Conservation (phyloP, 2,329 filamentous ascomycete species). For the Ophiostoma triangulosporum region DNA sequence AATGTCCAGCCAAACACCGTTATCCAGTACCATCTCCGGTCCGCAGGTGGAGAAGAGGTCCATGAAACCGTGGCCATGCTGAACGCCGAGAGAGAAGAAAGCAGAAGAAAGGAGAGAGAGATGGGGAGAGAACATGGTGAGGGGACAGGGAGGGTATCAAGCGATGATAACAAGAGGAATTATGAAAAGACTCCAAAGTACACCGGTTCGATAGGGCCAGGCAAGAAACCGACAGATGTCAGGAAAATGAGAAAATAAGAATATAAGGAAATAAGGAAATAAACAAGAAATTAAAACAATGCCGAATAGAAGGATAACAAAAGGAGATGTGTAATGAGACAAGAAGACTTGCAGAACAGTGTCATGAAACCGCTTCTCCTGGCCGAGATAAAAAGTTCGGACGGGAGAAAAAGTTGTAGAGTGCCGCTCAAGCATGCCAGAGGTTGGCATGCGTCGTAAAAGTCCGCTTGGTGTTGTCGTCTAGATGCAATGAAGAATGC, state of each 20-base stretch:
- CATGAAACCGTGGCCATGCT: neutral
- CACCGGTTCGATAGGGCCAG: neutral
- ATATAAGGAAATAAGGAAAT: neutral
- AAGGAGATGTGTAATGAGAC: neutral
- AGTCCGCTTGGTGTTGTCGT: neutral
- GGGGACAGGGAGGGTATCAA: neutral
- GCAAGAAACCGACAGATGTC: constrained; percentile 1
- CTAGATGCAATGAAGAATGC: neutral
- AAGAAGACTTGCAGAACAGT: neutral
- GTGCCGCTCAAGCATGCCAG: neutral
- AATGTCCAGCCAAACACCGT: neutral
- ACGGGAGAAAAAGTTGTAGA: neutral
- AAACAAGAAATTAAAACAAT: neutral
- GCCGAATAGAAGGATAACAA: neutral
- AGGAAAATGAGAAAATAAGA: neutral
- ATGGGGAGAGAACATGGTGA: neutral
- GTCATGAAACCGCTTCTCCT: neutral
- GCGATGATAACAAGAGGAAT: neutral
- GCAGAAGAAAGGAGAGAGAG: neutral
- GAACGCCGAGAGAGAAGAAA: neutral
- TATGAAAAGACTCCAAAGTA: neutral
- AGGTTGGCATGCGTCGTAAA: neutral
- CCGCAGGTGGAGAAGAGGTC: neutral
- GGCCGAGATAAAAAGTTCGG: neutral
- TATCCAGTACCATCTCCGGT: neutral